Evolutionary conservation across 2,329 filamentous ascomycete species (phyloP), one percentile per base, ranked within the genome.

Genomic region (Ceratocystis diversiconidia): DNA sequence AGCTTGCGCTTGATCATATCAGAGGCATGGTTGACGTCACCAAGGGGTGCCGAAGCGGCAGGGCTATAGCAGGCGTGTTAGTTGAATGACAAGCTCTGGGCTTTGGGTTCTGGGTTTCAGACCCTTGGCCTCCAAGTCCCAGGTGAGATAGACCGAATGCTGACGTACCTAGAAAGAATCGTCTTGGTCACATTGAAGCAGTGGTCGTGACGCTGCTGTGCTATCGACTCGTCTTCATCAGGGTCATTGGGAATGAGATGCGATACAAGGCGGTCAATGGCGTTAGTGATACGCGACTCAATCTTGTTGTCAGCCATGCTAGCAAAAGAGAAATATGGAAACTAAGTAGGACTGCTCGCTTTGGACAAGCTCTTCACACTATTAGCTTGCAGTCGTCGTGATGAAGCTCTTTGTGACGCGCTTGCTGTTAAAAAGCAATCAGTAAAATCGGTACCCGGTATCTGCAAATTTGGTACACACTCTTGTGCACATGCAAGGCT

Each of bases 1-100:
- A 99, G 80, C 76, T 89, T 90, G 73, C 89, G 85, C 78, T 92
- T 94, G 75, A 99, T 96, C 71, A 95, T 78, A 74, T 96, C 91
- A 36, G 90, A 90, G 64, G 92, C 91, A 79, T 96, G 92, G 73
- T 95, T 92, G 69, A 95, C 87, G 73, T 92, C 88, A 67, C 68
- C 81, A 80, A 66, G 76, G 73, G 57, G 79, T 78, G 69, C 79
- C 81, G 67, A 67, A 19, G 66, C 65, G n/a, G 67, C 62, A 41
- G 67, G 61, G 44, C 65, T 65, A 63, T 12, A 50, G n/a, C 44
- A 36, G 15, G n/a, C 36, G 30, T 65, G 59, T 62, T 25, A 41
- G 30, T 32, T 32, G 55, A 15, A 15, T 12, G 22, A 28, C 22
- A 36, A 22, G 36, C 36, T 43, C 15, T 8, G 59, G n/a, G 8